Evolutionary conservation across 345 rosid species (phyloP), one percentile per base, ranked within the genome.

Genomic region (Eucalyptus guilfoylei): DNA sequence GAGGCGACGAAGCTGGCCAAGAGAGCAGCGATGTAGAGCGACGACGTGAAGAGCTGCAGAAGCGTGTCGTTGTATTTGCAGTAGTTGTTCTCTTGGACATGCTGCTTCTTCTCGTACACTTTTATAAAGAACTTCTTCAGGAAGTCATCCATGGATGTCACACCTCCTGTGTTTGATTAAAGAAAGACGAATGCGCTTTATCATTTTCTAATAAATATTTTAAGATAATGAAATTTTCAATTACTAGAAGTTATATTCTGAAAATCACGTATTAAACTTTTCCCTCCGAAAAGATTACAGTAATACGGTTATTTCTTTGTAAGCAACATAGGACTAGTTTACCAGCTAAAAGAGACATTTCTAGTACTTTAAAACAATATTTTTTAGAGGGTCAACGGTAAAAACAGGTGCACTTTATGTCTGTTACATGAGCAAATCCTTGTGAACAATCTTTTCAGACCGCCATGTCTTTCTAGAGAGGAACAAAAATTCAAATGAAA

Each of bases 141-240:
- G 96, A 97, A 96, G 89, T 92, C 96, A 87, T 95, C 98, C 99
- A 97, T 97, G 28, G 96, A 89, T 40, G 98, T 93, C 37, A 97
- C 98, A 32, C 99, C 99, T 40, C 85, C 85, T 76, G 30, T 21
- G 47, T 76, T 21, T 76, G 28, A 11, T 76, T 21, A 37, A 40
- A 37, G 83, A 37, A 69, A 34, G 26, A 69, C 44, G 80, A 69
- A 34, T 69, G 80, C 11, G 80, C 12, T 72, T 9, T 37, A 37
- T 37, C 24, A 72, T 37, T 37, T 37, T 72, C 4, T 69, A 37
- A 40, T 37, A 40, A 76, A 37, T 37, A 23, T 34, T 72, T 37
- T 5, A 72, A 72, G 21, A 19, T 19, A 76, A 10, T 37, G 47
- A 76, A 76, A 5, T 37, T 11, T 23, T 37, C 42, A 37, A 40